Evolutionary conservation across 164 flowering plant genomes (phyloP).

Genomic region (Magnolia sinica): DNA sequence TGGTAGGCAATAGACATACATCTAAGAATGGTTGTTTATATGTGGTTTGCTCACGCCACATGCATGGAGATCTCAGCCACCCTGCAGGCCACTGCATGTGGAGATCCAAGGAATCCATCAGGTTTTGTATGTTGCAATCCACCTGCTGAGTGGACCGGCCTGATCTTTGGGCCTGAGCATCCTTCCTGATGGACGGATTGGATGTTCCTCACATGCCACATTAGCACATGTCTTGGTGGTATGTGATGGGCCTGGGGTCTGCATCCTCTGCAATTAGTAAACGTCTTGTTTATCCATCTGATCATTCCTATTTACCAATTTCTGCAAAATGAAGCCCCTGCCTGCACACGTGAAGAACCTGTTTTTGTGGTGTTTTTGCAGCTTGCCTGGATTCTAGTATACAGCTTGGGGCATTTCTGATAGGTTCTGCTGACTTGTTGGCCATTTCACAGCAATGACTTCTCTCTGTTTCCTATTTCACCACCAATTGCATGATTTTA

Average conservation of each 20-base stretch:
- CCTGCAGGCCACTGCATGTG: too few relatives aligned
- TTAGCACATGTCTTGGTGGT: background rate
- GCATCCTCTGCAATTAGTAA: background rate
- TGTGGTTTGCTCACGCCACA: background rate
- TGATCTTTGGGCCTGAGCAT: background rate
- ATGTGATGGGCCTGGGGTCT: background rate
- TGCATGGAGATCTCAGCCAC: background rate
- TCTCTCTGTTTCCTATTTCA: background rate
- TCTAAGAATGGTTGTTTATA: background rate
- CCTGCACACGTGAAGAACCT: background rate
- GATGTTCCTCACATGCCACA: background rate
- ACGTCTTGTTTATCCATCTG: background rate
- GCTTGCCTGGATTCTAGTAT: slow-evolving; percentile 75
- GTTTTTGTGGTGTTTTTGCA: slow-evolving; percentile 13
- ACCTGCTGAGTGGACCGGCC: background rate
- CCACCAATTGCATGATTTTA: slow-evolving; percentile 14
- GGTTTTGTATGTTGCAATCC: too few relatives aligned
- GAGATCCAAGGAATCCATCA: too few relatives aligned
- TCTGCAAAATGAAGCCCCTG: background rate
- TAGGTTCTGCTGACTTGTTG: background rate
- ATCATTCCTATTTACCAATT: background rate
- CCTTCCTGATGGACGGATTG: background rate
- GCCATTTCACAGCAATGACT: background rate
- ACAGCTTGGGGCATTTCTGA: slow-evolving; percentile 93
- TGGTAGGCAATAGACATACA: background rate